A percentile compares a stretch with the other conserved stretches of the same genome.
Evolutionary conservation across 2,329 filamentous ascomycete genomes (phyloP).

Genomic region (Penicillium sp.): DNA sequence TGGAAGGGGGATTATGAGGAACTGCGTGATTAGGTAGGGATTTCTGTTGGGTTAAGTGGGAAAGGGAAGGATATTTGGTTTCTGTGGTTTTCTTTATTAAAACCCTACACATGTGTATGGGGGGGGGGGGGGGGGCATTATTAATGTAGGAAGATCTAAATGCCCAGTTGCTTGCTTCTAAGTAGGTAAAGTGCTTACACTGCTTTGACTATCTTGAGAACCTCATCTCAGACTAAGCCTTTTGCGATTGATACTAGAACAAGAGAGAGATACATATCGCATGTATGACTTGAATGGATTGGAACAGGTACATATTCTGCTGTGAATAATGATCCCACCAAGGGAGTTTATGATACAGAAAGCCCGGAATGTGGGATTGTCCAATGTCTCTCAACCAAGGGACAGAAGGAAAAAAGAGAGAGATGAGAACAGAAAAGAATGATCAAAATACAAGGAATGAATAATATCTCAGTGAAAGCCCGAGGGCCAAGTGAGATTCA

Average conservation of each 20-base stretch:
- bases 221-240: too few relatives aligned
- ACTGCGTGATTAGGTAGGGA: constrained; percentile 2
- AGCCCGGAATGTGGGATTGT: background rate
- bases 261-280: background rate
- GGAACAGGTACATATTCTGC: background rate
- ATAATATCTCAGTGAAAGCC: background rate
- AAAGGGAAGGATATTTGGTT: background rate
- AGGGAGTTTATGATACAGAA: constrained; percentile 4
- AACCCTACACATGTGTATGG: too few relatives aligned
- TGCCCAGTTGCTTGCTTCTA: too few relatives aligned
- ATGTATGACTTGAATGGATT: background rate
- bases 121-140: too few relatives aligned
- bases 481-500: background rate
- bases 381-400: background rate
- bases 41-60: constrained; percentile 10
- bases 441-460: background rate
- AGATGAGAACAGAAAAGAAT: background rate
- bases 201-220: too few relatives aligned
- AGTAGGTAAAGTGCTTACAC: too few relatives aligned
- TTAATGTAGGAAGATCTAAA: too few relatives aligned
- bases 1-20: constrained; percentile 14
- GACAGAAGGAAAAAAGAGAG: background rate
- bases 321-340: background rate
- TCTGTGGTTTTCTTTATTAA: too few relatives aligned
- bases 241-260: too few relatives aligned